Base-by-base conservation (phyloP, 1,139 yeast genomes). In the Blastobotrys capitulatus region DNA sequence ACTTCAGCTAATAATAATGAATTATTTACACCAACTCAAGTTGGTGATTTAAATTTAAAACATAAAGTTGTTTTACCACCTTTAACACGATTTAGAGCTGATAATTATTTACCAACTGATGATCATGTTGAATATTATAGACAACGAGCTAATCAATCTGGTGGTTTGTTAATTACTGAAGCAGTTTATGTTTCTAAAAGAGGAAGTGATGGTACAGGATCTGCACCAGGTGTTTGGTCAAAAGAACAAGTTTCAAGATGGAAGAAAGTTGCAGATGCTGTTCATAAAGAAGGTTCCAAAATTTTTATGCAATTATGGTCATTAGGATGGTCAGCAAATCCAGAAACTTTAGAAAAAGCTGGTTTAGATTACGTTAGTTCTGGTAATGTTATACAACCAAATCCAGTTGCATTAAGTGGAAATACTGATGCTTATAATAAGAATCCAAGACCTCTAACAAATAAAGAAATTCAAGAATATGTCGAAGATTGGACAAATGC, bases 61-160 rank as follows among this genome's bases (percentile, higher is more conserved):
- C 69, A 77, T 59, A 64, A 78, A 51, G 57, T 77, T 10, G 79
- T 67, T 1, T 65, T 67, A 57, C 73, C 82, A 1, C 83, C 84
- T 13, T 67, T 77, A 52, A 77, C 83, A 16, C 70, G 84, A 54
- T 63, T 63, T 50, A 69, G 83, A 57, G 65, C 66, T 18, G 49
- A 49, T 8, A 50, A 54, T 47, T 55, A 54, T n/a, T 67, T 71
- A n/a, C 79, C 82, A 8, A 71, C 74, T 2, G 77, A 77, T 44
- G 63, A 76, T 27, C 68, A 72, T 57, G 60, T 66, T 9, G 67
- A 73, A 49, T 79, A 81, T 63, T 83, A 83, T 58, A 67, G 60
- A 2, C 76, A 77, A 55, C 70, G 88, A 54, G 71, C 84, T 3
- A 58, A 65, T 47, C 60, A 66, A 49, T 77, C 81, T 19, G 87